Percentiles rank a stretch among this genome's conserved stretches.
phyloP scores from a whole-genome alignment of 805 yeast genomes.

The Wickerhamiella spandovensis region DNA sequence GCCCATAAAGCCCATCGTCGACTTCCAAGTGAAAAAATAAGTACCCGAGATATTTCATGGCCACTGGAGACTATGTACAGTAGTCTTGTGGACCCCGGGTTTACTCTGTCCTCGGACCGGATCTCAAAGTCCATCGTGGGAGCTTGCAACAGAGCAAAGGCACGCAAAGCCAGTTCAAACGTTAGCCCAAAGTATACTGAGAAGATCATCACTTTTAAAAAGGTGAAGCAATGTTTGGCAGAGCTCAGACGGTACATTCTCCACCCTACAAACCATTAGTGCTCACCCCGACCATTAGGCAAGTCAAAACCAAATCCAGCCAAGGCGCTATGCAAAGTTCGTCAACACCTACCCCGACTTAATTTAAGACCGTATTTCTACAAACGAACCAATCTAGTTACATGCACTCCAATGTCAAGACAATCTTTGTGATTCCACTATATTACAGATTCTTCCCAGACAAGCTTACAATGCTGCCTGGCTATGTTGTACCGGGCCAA shows the following conservation, averaged over 20 bases:
- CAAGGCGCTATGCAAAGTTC: too few species aligned
- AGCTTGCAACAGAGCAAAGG: not conserved
- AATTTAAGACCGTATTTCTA: too few species aligned
- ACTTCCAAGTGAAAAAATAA: not conserved
- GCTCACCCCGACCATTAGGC: too few species aligned
- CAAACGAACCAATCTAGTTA: too few species aligned
- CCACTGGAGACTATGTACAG: not conserved
- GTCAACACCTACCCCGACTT: too few species aligned
- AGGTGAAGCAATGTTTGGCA: not conserved
- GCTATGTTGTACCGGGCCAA: slow-evolving; percentile 67
- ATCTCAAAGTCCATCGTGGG: not conserved
- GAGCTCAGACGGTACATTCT: not conserved
- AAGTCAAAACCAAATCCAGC: too few species aligned
- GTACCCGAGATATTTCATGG: not conserved
- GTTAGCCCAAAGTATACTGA: not conserved
- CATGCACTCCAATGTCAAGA: too few species aligned
- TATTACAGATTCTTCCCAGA: not conserved
- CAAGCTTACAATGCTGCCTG: slow-evolving; percentile 26
- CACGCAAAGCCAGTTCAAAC: not conserved
- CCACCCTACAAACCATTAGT: not conserved
- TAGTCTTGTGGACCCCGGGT: not conserved
- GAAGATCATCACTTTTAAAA: not conserved
- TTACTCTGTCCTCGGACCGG: not conserved
- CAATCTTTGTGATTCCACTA: too few species aligned
- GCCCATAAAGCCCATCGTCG: not conserved